Conservation (phyloP, 1,139 yeast species). For the Kodamaea anthophila region DNA sequence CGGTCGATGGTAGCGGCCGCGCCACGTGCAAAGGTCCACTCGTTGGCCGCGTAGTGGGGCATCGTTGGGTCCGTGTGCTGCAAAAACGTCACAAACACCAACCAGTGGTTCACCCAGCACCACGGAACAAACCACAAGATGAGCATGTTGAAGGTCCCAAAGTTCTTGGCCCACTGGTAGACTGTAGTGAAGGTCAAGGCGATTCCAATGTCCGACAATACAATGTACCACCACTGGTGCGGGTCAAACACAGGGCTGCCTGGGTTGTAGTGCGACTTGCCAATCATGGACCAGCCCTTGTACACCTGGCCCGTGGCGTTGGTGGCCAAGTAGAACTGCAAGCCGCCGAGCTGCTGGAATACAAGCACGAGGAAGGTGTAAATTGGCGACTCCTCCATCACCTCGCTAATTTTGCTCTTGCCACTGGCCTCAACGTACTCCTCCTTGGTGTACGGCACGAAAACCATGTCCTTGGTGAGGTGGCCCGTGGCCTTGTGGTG, state of each 20-base stretch:
- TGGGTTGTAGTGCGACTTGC: constrained; percentile 63
- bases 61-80: constrained; percentile 55
- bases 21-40: constrained; percentile 63
- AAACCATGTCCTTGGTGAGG: constrained; percentile 55
- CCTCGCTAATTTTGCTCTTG: constrained; percentile 23
- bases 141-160: constrained; percentile 58
- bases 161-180: constrained; percentile 57
- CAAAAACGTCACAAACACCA: constrained; percentile 54
- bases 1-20: constrained; percentile 64
- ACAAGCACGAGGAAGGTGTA: constrained; percentile 49
- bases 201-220: constrained; percentile 71
- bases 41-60: constrained; percentile 52
- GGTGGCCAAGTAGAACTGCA: constrained; percentile 56
- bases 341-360: constrained; percentile 73
- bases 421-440: constrained; percentile 35
- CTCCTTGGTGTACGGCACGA: constrained; percentile 51
- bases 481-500: constrained; percentile 65
- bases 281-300: constrained; percentile 28
- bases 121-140: constrained; percentile 77
- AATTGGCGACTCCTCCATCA: constrained; percentile 69
- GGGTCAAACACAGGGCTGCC: constrained; percentile 66
- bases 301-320: constrained; percentile 74
- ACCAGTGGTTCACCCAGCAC: constrained; percentile 82
- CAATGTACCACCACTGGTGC: constrained; percentile 62
- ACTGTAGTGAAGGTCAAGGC: constrained; percentile 46